Evolutionary conservation across 2,329 filamentous ascomycete genomes (phyloP).

Genomic region (Hortaea sp.): DNA sequence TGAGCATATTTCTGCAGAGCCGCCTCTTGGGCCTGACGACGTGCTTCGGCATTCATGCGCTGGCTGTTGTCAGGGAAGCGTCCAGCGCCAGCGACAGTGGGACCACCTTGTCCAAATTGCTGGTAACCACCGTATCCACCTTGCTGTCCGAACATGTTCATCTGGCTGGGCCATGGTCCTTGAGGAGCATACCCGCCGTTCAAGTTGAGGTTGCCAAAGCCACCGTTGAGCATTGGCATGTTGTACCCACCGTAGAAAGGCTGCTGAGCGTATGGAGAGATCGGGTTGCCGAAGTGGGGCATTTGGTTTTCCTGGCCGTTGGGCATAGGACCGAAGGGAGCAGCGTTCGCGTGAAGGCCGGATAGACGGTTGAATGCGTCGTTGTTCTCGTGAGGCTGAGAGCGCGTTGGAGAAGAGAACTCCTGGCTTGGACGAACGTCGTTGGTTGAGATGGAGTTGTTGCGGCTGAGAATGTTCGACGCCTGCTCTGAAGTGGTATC

Average conservation of each 20-base stretch:
- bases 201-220: constrained; percentile 58
- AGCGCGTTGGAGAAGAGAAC: constrained; percentile 41
- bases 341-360: constrained; percentile 67
- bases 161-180: constrained; percentile 19
- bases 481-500: constrained; percentile 31
- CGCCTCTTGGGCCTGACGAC: constrained; percentile 64
- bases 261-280: constrained; percentile 18
- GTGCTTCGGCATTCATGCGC: constrained; percentile 63
- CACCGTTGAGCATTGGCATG: constrained; percentile 55
- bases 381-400: constrained; percentile 36
- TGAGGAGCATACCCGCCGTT: constrained; percentile 34
- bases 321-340: constrained; percentile 60
- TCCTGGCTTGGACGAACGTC: constrained; percentile 65
- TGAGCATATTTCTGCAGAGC: constrained; percentile 70
- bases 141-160: constrained; percentile 27
- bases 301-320: constrained; percentile 12
- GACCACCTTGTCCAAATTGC: constrained; percentile 39
- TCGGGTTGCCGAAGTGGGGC: constrained; percentile 14
- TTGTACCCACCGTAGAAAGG: constrained; percentile 41
- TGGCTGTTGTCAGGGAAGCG: constrained; percentile 66
- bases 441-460: constrained; percentile 57
- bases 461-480: background rate
- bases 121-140: constrained; percentile 49
- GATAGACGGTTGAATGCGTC: constrained; percentile 54
- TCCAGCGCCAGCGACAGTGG: constrained; percentile 23